phyloP scores from a whole-genome alignment of 495 filamentous ascomycete species.

The Glonium stellatum region DNA sequence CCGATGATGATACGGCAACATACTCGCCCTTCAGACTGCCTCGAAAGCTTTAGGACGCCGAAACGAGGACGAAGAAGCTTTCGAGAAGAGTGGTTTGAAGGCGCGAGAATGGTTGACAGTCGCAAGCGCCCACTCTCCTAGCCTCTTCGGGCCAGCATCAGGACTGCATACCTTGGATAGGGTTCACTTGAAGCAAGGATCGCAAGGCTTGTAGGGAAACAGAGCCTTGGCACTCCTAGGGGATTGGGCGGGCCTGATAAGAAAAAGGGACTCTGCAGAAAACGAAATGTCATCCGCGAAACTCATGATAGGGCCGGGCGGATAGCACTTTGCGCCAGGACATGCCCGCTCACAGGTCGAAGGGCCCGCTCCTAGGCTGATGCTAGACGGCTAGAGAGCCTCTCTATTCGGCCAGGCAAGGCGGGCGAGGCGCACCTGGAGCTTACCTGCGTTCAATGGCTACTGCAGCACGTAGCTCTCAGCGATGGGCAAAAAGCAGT shows the following conservation, averaged over 20 bases:
- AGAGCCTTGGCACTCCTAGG: not conserved
- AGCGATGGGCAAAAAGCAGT: not conserved
- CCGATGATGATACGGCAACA: not conserved
- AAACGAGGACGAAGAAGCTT: too few species aligned
- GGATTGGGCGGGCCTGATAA: not conserved
- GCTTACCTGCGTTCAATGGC: not conserved
- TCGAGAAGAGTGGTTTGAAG: too few species aligned
- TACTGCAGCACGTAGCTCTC: not conserved
- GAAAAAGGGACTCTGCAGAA: not conserved
- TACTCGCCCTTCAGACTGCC: too few species aligned
- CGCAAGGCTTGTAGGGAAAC: not conserved
- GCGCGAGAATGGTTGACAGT: too few species aligned
- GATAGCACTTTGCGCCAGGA: not conserved
- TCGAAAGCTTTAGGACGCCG: too few species aligned
- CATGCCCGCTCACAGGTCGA: too few species aligned
- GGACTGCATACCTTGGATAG: too few species aligned
- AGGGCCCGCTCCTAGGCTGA: too few species aligned
- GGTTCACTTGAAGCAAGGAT: not conserved
- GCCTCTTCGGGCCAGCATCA: not conserved
- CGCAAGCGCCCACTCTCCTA: too few species aligned
- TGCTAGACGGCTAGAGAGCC: too few species aligned
- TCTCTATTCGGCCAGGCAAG: too few species aligned
- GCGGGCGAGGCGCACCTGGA: not conserved
- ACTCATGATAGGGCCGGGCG: not conserved
- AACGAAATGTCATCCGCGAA: not conserved